Base-by-base conservation (phyloP, 2,329 filamentous ascomycete species). In the Eutypa lata region DNA sequence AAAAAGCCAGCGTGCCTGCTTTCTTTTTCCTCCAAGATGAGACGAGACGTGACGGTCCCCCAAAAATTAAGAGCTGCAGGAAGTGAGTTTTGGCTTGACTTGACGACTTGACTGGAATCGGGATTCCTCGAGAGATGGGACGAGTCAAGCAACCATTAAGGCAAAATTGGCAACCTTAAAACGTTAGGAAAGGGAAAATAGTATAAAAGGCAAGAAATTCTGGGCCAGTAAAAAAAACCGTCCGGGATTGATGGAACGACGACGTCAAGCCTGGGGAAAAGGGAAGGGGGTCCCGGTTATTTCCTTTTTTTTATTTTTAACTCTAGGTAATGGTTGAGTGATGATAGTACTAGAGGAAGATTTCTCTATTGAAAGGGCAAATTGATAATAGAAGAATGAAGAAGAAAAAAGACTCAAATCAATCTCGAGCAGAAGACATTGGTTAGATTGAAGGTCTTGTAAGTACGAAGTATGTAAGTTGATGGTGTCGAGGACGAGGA, bases 1-100 rank as follows among this genome's bases (percentile, higher is more conserved):
- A 45, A 61, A 57, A 63, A 62, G 54, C 58, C 56, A 59, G 49
- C 55, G 56, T 59, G 59, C 54, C 54, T 55, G 50, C 56, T 44
- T 47, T 33, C 47, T 45, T 53, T 58, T 53, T 52, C 53, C 26
- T 31, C 26, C 26, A 10, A 10, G 5, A 6, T 47, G 54, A 47
- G 21, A 51, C 50, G 47, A 45, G 48, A n/a, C n/a, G n/a, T n/a
- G n/a, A n/a, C n/a, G n/a, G n/a, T n/a, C n/a, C n/a, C 49, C 48
- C 51, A 42, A 53, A 57, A 56, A 56, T 49, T 52, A 53, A 48
- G 57, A 31, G 26, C 26, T 31, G 33, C 52, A 49, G 48, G 42
- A 35, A 33, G 51, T 46, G 50, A 48, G 47, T 22, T 52, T 50
- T 49, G 43, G 53, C 54, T 43, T n/a, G 43, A 35, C 42, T 44